Base-by-base conservation (phyloP, 345 rosid genomes). In the Sisymbrium irio region DNA sequence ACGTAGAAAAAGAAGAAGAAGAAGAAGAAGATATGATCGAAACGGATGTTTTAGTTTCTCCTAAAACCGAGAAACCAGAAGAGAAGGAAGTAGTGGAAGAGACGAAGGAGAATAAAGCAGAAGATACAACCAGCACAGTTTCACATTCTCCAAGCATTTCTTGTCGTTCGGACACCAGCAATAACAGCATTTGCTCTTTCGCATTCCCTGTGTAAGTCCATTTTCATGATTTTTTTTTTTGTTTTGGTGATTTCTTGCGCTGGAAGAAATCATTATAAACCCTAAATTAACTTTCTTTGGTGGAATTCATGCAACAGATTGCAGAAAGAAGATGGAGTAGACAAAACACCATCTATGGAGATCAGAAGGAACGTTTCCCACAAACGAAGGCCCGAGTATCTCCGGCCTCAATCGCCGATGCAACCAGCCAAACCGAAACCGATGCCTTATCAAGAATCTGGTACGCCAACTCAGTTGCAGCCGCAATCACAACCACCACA, bases 201-300 rank as follows among this genome's bases (percentile, higher is more conserved):
- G 88, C 82, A 8, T 95, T 89, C 78, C 97, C 88, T 14, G 2
- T 82, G 97, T 95, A 80, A 85, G 96, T 69, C 41, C 0, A n/a
- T n/a, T n/a, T n/a, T n/a, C n/a, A n/a, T n/a, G n/a, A n/a, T n/a
- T 59, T 36, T 0, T 22, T 12, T 3, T 14, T 9, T 5, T 19
- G 5, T 41, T 1, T 50, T 30, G 15, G 3, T 4, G 27, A 3
- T 57, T 73, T 2, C 71, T 73, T 73, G 39, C 2, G 40, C 0
- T 0, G 0, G 3, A 53, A 62, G 59, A 62, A 69, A 69, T 11
- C 3, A 9, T 6, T 9, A 14, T 0, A 71, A 76, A 14, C 69
- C 69, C 65, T 76, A 17, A 64, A n/a, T 0, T 56, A 27, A 36
- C 18, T 46, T 44, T 18, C 4, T 28, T 67, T 54, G 59, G 17